These are phyloP conservation scores for Lodderomyces metapsilosis DNA, from an alignment of 1,139 yeast genomes.

Conservation along the genomic window DNA sequence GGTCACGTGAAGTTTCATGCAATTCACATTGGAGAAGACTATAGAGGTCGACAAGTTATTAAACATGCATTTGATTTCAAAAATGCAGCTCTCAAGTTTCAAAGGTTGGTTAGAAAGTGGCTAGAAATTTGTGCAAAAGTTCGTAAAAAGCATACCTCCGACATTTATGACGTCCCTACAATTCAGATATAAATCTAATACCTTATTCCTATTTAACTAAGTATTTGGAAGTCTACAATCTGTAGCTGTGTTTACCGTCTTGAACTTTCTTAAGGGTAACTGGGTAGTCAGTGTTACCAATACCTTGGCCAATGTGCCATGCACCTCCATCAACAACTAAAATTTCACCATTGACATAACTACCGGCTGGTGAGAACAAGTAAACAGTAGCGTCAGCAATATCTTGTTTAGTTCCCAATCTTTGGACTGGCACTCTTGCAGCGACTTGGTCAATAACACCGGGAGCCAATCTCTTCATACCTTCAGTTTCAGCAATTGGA, in stretches of 20 bases:
- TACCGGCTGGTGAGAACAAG: constrained; percentile 75
- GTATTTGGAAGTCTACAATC: constrained; percentile 14
- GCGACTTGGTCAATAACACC: constrained; percentile 9
- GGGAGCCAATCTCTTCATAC: constrained; percentile 55
- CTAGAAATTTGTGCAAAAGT: too few species aligned
- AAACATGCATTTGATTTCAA: too few species aligned
- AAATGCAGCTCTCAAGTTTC: too few species aligned
- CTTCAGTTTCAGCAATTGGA: constrained; percentile 78
- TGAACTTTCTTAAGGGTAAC: constrained; percentile 21
- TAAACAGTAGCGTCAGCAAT: constrained; percentile 85
- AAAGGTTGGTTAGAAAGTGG: too few species aligned
- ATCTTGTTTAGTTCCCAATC: constrained; percentile 69
- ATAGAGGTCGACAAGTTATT: too few species aligned
- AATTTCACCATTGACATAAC: constrained; percentile 71
- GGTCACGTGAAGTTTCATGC: too few species aligned
- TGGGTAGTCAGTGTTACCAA: constrained; percentile 32
- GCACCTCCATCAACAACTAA: constrained; percentile 84
- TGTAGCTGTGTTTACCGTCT: constrained; percentile 8
- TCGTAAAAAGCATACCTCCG: too few species aligned
- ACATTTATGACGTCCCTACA: too few species aligned
- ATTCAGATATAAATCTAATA: neutral
- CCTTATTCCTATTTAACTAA: neutral
- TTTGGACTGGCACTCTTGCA: constrained; percentile 64
- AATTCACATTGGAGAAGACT: too few species aligned
- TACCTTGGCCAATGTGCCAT: constrained; percentile 61